Evolutionary conservation across 176 grass and related monocot species (phyloP).

Genomic region (Avena atlantica): DNA sequence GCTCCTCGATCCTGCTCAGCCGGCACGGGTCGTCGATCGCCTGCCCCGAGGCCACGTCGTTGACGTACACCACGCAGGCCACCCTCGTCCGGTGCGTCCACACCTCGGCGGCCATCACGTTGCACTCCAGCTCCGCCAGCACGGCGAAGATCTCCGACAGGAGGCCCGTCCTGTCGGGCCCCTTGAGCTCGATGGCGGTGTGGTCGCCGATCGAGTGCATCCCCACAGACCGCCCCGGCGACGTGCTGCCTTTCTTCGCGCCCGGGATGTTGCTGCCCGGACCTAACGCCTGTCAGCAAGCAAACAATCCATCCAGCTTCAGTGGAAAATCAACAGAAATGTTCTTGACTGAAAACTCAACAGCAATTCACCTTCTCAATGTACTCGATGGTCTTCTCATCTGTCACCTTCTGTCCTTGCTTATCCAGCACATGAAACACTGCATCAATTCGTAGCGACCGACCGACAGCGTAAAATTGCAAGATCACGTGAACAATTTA

Average conservation of each 20-base stretch:
- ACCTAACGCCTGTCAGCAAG: constrained; percentile 67
- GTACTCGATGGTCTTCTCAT: constrained; percentile 78
- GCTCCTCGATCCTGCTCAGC: constrained; percentile 59
- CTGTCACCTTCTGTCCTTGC: constrained; percentile 76
- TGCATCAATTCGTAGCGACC: constrained; percentile 47
- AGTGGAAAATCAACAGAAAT: neutral
- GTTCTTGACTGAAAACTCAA: neutral
- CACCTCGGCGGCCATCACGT: constrained; percentile 87
- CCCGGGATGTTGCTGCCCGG: constrained; percentile 73
- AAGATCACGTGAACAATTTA: neutral
- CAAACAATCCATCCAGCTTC: neutral
- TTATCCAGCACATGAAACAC: constrained; percentile 93
- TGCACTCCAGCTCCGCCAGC: constrained; percentile 73
- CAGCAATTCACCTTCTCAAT: constrained; percentile 73
- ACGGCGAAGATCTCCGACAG: constrained; percentile 93
- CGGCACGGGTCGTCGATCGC: constrained; percentile 55
- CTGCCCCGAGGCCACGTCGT: constrained; percentile 64
- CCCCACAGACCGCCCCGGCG: constrained; percentile 67
- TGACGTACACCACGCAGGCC: constrained; percentile 85
- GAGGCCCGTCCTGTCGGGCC: constrained; percentile 81
- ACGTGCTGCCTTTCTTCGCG: constrained; percentile 46
- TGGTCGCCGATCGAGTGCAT: constrained; percentile 85
- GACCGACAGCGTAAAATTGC: neutral
- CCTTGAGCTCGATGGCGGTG: constrained; percentile 86
- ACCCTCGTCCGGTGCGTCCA: constrained; percentile 82